Evolutionary conservation across 345 rosid genomes (phyloP).

Genomic region (Eucalyptus regnans): DNA sequence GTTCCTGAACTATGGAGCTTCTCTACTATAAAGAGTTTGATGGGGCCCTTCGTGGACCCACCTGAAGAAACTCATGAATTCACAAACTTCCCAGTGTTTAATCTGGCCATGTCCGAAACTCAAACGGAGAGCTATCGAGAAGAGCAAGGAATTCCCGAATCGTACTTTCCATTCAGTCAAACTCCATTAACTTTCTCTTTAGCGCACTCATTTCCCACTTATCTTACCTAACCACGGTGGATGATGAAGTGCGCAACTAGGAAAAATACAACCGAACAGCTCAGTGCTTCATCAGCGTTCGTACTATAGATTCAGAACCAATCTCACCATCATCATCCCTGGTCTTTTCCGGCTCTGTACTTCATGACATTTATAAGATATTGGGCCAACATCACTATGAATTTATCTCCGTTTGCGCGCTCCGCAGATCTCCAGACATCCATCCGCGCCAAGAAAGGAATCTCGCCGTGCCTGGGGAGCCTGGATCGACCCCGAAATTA

Average conservation of each 20-base stretch:
- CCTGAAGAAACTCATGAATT: background rate
- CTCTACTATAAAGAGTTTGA: accelerated
- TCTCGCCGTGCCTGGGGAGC: background rate
- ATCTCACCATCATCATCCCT: background rate
- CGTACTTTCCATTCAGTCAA: background rate
- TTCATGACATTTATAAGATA: background rate
- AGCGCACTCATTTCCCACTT: background rate
- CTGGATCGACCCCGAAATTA: background rate
- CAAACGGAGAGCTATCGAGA: background rate
- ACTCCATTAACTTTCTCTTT: background rate
- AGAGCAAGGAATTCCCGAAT: background rate
- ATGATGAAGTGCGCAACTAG: background rate
- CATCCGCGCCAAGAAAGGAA: background rate
- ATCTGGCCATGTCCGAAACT: background rate
- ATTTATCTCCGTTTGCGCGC: background rate
- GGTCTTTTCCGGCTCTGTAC: too few relatives aligned
- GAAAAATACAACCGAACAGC: accelerated
- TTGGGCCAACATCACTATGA: too few relatives aligned
- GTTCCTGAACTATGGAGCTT: background rate
- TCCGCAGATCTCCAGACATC: background rate
- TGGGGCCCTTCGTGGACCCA: background rate
- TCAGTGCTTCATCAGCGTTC: background rate
- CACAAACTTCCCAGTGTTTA: background rate
- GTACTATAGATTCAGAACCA: accelerated
- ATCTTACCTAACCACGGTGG: background rate